Conservation (phyloP, 345 rosid species). For the Salix viminalis region DNA sequence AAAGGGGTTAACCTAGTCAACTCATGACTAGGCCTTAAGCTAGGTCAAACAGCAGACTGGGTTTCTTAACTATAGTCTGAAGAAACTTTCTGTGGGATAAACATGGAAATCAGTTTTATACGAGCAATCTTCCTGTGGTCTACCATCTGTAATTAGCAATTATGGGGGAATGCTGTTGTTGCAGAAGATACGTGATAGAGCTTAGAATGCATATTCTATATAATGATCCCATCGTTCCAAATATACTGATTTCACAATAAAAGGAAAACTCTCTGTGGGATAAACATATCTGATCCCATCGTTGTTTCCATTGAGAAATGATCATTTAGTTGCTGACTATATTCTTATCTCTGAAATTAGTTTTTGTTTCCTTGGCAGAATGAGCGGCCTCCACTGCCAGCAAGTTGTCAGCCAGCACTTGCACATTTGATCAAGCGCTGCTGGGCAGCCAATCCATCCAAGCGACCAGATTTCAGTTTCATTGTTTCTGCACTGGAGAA, state of each 20-base stretch:
- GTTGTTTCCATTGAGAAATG: neutral
- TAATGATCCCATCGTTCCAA: neutral
- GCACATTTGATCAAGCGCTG: constrained; percentile 90
- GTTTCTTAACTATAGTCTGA: no score
- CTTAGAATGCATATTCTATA: neutral
- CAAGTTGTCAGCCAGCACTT: constrained; percentile 82
- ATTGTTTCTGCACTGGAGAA: constrained; percentile 78
- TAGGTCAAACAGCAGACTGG: no score
- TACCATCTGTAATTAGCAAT: no score
- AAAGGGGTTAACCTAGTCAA: no score
- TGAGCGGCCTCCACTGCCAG: constrained; percentile 86
- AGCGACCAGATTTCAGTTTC: constrained; percentile 81
- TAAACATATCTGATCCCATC: neutral
- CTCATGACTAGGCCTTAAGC: no score
- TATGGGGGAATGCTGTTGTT: neutral
- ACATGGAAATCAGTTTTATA: no score
- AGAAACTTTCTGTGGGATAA: no score
- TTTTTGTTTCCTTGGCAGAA: constrained; percentile 43
- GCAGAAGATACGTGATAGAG: neutral
- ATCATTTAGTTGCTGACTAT: neutral
- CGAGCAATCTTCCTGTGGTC: no score
- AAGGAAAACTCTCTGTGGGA: neutral
- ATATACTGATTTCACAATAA: neutral
- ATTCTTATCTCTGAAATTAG: neutral
- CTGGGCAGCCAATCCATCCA: constrained; percentile 84